Conservation (phyloP, 768 basidiomycete genomes). For the Hemileccinum rubropunctum region DNA sequence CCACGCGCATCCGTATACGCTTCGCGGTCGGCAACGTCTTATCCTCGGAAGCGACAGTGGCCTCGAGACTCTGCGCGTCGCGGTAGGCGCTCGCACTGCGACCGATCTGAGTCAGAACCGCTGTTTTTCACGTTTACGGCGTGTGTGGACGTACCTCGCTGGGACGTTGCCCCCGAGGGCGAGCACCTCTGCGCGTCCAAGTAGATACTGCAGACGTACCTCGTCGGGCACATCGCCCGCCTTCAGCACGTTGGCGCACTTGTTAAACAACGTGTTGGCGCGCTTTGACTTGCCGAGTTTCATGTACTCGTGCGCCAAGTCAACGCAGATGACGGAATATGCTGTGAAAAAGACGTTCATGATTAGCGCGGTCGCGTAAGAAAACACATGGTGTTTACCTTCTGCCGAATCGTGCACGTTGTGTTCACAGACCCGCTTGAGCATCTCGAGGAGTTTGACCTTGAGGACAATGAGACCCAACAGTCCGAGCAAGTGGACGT, state of each 20-base stretch:
- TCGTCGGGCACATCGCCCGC: constrained; percentile 49
- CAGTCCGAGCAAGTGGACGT: constrained; percentile 62
- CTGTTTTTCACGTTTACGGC: too few relatives aligned
- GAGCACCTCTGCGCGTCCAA: constrained; percentile 66
- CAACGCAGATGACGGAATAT: constrained; percentile 61
- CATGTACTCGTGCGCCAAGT: constrained; percentile 78
- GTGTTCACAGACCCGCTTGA: constrained; percentile 58
- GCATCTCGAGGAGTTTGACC: constrained; percentile 62
- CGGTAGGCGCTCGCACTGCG: constrained; percentile 51
- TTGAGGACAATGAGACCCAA: constrained; percentile 64
- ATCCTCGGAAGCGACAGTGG: constrained; percentile 40
- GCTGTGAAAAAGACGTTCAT: constrained; percentile 34
- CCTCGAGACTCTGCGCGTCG: constrained; percentile 54
- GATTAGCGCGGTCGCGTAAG: not conserved
- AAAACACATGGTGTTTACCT: constrained; percentile 35
- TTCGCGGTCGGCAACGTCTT: constrained; percentile 50
- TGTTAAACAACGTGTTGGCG: constrained; percentile 64
- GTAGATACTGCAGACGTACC: constrained; percentile 49
- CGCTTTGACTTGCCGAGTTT: constrained; percentile 71
- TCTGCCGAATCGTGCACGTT: constrained; percentile 41
- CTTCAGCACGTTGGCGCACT: constrained; percentile 46
- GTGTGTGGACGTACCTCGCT: constrained; percentile 46
- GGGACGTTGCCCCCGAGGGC: constrained; percentile 56
- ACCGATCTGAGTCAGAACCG: not conserved
- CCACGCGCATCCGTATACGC: constrained; percentile 58